Evolutionary conservation across 139 green algal species (phyloP), one percentile per base, ranked within the genome.

Genomic region (Axilococcus clingmanii): DNA sequence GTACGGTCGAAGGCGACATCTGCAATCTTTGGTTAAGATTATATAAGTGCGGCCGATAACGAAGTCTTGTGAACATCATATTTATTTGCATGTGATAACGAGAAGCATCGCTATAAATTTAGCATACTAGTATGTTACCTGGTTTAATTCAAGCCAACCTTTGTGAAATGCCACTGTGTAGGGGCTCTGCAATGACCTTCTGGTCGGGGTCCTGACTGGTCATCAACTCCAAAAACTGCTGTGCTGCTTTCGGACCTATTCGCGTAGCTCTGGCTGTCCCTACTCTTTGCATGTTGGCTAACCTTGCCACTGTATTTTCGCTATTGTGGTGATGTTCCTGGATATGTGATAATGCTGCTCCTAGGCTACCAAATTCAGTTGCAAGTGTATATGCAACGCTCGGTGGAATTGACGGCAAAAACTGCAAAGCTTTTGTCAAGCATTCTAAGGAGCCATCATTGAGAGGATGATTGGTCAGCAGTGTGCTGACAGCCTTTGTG

Each of bases 271-370:
- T n/a, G 14, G n/a, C 33, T 12, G 29, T 71, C 40, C 79, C 70
- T 8, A 40, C 29, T 1, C 72, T 57, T 41, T 75, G 56, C 38
- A 57, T 19, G 29, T 65, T 44, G 45, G 79, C 69, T 32, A 81
- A 34, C 30, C 78, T 69, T 1, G 48, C 40, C 7, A 33, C 45
- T 3, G 31, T 42, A 28, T 36, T 55, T 22, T 30, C 19, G 1
- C 36, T 31, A n/a, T n/a, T n/a, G n/a, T n/a, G n/a, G n/a, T n/a
- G n/a, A n/a, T n/a, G n/a, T 29, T 61, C 59, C 19, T 59, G 48
- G 27, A 69, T 36, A 43, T 51, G 46, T 32, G 58, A 44, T 37
- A 65, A 62, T 15, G 64, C 31, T 0, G 25, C 52, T 31, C 55
- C 52, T 31, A 69, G 36, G 23, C 34, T 50, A 19, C 34, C 27